phyloP scores from a whole-genome alignment of 208 protist genomes.

The Polymyxa betae region DNA sequence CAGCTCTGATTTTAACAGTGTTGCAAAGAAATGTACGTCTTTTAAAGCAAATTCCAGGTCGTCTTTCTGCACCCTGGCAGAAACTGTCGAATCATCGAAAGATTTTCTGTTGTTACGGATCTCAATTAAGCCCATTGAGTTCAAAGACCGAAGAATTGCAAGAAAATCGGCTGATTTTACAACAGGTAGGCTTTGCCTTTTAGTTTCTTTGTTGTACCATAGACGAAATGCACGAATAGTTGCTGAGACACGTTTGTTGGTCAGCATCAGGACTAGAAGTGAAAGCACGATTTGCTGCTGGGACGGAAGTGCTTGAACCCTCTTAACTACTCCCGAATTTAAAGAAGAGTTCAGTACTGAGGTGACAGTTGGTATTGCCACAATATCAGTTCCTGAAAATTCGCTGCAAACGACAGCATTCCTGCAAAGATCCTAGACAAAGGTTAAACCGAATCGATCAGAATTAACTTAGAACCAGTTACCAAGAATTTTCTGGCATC shows the following conservation, averaged over 20 bases:
- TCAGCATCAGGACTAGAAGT: background rate
- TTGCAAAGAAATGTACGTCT: constrained; percentile 14
- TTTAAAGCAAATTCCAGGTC: background rate
- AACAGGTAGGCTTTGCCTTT: background rate
- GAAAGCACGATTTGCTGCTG: background rate
- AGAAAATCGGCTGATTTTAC: background rate
- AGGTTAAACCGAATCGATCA: too few relatives aligned
- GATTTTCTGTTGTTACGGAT: background rate
- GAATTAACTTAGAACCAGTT: too few relatives aligned
- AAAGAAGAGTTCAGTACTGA: background rate
- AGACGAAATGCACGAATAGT: background rate
- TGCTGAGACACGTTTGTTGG: background rate
- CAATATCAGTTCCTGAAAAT: background rate
- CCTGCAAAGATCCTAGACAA: constrained; percentile 5
- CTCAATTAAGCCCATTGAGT: background rate
- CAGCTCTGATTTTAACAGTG: background rate
- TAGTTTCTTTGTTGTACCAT: background rate
- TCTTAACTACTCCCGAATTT: background rate
- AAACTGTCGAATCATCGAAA: background rate
- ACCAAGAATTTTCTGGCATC: background rate
- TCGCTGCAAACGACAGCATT: background rate
- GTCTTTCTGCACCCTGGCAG: background rate
- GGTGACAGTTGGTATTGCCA: background rate
- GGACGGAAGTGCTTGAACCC: background rate
- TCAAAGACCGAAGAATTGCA: background rate